Conservation (phyloP, 2,329 filamentous ascomycete genomes). For the Xylogone sp. region DNA sequence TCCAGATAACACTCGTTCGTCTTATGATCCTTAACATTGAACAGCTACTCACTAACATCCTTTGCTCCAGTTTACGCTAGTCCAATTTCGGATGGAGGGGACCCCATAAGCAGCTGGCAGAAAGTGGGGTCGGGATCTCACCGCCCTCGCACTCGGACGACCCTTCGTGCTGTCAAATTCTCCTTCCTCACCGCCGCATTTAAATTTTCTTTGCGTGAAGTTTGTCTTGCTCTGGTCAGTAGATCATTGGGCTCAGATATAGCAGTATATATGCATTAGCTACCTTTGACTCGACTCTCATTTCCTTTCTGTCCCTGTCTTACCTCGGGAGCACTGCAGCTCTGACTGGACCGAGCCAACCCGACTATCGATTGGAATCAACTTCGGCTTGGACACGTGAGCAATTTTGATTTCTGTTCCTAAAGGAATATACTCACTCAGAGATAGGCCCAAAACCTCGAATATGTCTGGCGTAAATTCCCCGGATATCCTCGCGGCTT, state of each 20-base stretch:
- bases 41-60: no score
- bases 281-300: not conserved
- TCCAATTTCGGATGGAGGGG: not conserved
- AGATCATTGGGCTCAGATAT: not conserved
- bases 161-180: not conserved
- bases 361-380: not conserved
- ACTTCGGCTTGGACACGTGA: not conserved
- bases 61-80: not conserved
- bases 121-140: not conserved
- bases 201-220: not conserved
- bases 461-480: constrained; percentile 53
- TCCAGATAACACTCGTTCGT: no score
- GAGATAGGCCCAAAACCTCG: not conserved
- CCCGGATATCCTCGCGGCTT: constrained; percentile 59
- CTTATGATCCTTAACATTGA: no score
- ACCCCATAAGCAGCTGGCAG: not conserved
- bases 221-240: not conserved
- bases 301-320: not conserved
- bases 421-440: not conserved
- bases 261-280: not conserved
- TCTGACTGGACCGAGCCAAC: not conserved
- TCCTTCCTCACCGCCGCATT: not conserved
- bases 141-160: not conserved
- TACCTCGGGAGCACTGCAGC: not conserved
- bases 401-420: not conserved